These are phyloP conservation scores for Cyclanthera cordifolia DNA, from an alignment of 306 rosid genomes.

Conservation along the genomic window DNA sequence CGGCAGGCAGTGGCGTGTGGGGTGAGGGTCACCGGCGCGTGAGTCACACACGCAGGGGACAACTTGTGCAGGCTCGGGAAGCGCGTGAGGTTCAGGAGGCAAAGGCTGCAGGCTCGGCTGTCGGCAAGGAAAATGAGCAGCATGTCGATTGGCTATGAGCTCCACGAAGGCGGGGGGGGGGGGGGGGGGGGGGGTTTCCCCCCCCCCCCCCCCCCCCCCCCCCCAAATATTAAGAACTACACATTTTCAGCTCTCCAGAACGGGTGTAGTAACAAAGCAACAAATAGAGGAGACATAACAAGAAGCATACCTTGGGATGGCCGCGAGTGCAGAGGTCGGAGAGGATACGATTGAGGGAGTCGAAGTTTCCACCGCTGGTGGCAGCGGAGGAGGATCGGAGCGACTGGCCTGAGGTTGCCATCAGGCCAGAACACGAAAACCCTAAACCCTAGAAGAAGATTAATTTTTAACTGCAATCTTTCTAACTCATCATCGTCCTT, in stretches of 20 bases:
- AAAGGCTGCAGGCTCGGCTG: too few relatives aligned
- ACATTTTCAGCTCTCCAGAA: not conserved
- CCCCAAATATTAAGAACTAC: not conserved
- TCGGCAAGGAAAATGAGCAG: too few relatives aligned
- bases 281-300: not conserved
- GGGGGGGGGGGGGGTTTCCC: too few relatives aligned
- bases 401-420: slow-evolving; percentile 50
- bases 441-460: slow-evolving; percentile 23
- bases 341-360: slow-evolving; percentile 74
- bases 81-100: too few relatives aligned
- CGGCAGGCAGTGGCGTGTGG: too few relatives aligned
- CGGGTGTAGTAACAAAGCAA: not conserved
- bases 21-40: too few relatives aligned
- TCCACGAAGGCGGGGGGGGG: too few relatives aligned
- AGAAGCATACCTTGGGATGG: slow-evolving; percentile 45
- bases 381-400: slow-evolving; percentile 36
- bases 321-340: slow-evolving; percentile 85
- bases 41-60: too few relatives aligned
- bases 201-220: too few relatives aligned
- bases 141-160: too few relatives aligned
- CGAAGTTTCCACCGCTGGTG: slow-evolving; percentile 41
- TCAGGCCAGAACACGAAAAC: slow-evolving; percentile 28
- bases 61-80: too few relatives aligned
- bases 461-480: not conserved
- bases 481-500: not conserved